phyloP scores from a whole-genome alignment of 1,284 basidiomycete species.

The Peniophora sp. region DNA sequence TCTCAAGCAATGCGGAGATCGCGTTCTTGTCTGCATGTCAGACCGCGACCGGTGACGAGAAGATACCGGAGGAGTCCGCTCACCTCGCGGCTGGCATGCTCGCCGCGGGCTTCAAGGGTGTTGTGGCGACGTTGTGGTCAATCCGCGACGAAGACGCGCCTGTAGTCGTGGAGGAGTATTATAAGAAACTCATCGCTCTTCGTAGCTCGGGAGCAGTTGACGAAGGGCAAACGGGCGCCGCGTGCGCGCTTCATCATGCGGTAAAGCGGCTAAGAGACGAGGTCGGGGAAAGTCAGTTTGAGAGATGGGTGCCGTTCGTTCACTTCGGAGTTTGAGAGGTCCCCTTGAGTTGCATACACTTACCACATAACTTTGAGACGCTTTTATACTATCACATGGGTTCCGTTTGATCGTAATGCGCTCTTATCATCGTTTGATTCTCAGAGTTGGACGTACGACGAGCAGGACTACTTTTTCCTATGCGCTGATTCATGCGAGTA shows the following conservation, averaged over 20 bases:
- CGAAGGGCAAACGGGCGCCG: background rate
- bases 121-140: slow-evolving; percentile 19
- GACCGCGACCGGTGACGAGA: slow-evolving; percentile 1
- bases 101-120: slow-evolving; percentile 13
- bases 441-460: too few species aligned
- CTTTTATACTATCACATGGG: too few species aligned
- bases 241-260: slow-evolving; percentile 4
- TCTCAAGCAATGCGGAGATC: background rate
- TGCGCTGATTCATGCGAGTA: too few species aligned
- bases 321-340: background rate
- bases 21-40: slow-evolving; percentile 3
- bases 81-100: slow-evolving; percentile 19
- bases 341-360: too few species aligned
- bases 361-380: too few species aligned
- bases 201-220: background rate
- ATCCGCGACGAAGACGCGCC: slow-evolving; percentile 10
- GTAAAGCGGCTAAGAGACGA: background rate
- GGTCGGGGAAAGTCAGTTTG: background rate
- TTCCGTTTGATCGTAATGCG: too few species aligned
- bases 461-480: too few species aligned
- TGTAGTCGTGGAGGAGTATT: slow-evolving; percentile 8
- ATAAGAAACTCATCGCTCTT: background rate
- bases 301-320: slow-evolving; percentile 1
- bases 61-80: slow-evolving; percentile 1
- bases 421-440: too few species aligned